Conservation (phyloP, 2,329 filamentous ascomycete species). For the Lasiodiplodia hormozganensis region DNA sequence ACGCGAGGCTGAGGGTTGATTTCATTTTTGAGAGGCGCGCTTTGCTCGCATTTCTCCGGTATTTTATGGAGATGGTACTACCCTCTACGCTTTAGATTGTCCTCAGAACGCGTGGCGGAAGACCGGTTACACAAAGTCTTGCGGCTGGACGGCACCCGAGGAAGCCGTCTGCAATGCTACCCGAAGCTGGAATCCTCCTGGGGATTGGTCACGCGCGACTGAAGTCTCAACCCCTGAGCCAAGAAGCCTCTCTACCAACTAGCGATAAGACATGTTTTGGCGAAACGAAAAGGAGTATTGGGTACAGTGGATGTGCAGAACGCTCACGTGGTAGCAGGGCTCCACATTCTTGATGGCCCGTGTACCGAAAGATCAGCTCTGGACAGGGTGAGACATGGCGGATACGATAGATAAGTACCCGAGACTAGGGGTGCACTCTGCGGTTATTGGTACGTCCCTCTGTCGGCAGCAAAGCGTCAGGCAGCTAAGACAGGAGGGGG, state of each 20-base stretch:
- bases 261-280: neutral
- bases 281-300: neutral
- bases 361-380: neutral
- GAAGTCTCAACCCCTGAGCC: neutral
- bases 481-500: too few species aligned
- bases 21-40: neutral
- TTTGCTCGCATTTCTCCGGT: neutral
- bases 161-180: neutral
- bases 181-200: neutral
- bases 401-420: slow-evolving; percentile 5
- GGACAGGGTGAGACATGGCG: neutral
- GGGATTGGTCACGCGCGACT: neutral
- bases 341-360: neutral
- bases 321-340: neutral
- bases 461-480: neutral
- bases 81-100: too few species aligned
- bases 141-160: neutral
- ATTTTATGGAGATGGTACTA: too few species aligned
- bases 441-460: neutral
- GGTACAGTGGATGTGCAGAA: neutral
- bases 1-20: neutral
- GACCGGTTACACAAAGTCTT: neutral
- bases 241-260: neutral
- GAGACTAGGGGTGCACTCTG: neutral
- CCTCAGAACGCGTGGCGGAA: too few species aligned